These are phyloP conservation scores for Ceratocystiopsis sp. DNA, from an alignment of 2,329 filamentous ascomycete species.

Conservation along the genomic window DNA sequence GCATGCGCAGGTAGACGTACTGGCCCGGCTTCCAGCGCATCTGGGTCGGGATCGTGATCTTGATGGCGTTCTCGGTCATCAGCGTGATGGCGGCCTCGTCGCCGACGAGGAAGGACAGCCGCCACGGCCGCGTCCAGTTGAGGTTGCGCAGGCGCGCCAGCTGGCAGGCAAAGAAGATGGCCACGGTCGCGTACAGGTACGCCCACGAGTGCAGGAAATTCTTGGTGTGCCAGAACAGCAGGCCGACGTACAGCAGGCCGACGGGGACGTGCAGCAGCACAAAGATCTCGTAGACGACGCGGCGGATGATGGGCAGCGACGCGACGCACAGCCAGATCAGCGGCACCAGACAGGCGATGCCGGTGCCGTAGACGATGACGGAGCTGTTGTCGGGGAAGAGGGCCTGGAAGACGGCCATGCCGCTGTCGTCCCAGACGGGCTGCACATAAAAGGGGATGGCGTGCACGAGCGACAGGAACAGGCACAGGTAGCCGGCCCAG, in stretches of 20 bases:
- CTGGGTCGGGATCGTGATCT: conserved; percentile 84
- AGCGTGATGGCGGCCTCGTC: conserved; percentile 83
- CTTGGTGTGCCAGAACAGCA: conserved; percentile 92
- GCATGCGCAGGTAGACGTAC: conserved; percentile 89
- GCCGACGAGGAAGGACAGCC: conserved; percentile 68
- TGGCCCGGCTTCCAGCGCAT: conserved; percentile 88
- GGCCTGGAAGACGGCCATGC: conserved; percentile 50
- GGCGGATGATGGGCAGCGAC: conserved; percentile 62
- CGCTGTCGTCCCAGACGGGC: conserved; percentile 67
- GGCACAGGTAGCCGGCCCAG: conserved; percentile 75
- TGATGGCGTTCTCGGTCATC: conserved; percentile 86
- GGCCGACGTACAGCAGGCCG: conserved; percentile 60
- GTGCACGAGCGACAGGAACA: conserved; percentile 70
- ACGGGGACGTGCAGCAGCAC: conserved; percentile 68
- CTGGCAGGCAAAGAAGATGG: conserved; percentile 64
- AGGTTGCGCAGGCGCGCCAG: conserved; percentile 62
- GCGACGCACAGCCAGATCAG: conserved; percentile 70
- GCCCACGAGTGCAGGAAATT: conserved; percentile 83
- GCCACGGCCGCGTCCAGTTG: conserved; percentile 75
- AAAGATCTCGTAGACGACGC: conserved; percentile 72
- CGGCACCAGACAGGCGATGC: conserved; percentile 65
- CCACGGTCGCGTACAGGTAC: conserved; percentile 69
- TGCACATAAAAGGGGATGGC: conserved; percentile 81
- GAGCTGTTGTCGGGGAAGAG: conserved; percentile 49
- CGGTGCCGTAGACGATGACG: conserved; percentile 63